Conservation (phyloP, 129 eudicot genomes). For the Lactuca sativa region DNA sequence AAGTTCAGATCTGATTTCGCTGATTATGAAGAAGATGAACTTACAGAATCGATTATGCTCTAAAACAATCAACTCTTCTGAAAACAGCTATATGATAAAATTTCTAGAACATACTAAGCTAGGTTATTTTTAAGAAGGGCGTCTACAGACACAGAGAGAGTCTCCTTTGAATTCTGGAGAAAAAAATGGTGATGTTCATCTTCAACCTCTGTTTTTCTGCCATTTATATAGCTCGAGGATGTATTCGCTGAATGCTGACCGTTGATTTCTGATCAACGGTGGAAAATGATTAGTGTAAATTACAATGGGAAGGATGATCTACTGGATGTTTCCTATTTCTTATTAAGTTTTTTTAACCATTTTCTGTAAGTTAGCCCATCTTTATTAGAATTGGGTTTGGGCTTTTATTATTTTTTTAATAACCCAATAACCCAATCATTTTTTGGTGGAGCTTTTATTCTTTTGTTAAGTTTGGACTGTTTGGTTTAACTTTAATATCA, state of each 20-base stretch:
- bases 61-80: not conserved
- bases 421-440: not conserved
- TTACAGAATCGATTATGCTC: constrained; percentile 15
- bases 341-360: not conserved
- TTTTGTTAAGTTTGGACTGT: too few species aligned
- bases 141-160: constrained; percentile 9
- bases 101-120: constrained; percentile 1
- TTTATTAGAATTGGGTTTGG: not conserved
- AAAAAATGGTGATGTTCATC: constrained; percentile 27
- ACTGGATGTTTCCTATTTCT: not conserved
- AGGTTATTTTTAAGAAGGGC: not conserved
- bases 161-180: not conserved
- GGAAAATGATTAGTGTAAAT: not conserved
- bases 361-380: not conserved
- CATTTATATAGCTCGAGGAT: constrained; percentile 34
- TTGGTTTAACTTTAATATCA: not conserved
- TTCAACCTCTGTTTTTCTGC: constrained; percentile 26
- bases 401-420: not conserved
- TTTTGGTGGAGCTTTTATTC: not conserved
- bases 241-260: constrained; percentile 19
- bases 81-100: not conserved
- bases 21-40: constrained; percentile 13
- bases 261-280: constrained; percentile 25
- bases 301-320: not conserved
- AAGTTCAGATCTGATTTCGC: constrained; percentile 23